Base-by-base conservation (phyloP, 2,329 filamentous ascomycete species). In the Cryphonectria parasitica region DNA sequence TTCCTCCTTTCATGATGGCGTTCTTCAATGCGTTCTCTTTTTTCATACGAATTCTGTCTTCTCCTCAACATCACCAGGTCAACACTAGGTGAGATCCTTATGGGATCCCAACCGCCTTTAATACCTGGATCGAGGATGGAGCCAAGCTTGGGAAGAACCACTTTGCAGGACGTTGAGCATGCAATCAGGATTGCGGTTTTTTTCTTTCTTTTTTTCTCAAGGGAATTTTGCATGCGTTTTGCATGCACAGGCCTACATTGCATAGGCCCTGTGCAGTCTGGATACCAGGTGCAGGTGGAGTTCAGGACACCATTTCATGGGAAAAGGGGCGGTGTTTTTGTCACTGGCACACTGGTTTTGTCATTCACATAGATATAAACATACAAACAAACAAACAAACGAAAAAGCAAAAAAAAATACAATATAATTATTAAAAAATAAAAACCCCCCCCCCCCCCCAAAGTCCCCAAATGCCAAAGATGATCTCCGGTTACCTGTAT, bases 271-370 rank as follows among this genome's bases (percentile, higher is more conserved):
- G 54, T 31, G 54, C 54, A 31, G 28, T 31, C 54, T 31, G 15
- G 28, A 58, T 58, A 31, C 28, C 54, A 58, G 54, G 54, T 17
- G 54, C 54, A 58, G 54, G 54, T 31, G 54, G 54, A 58, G 54
- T 58, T 58, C 54, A 31, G 54, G 25, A 58, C 25, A 31, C 25
- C 17, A 49, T 19, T 31, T 31, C 54, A 34, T 15, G 10, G 43
- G 45, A 49, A 49, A 58, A 58, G 52, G 25, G 49, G 49, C 4
- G 41, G 41, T 2, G 41, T 43, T 17, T n/a, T 7, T 45, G 22
- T 49, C 45, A n/a, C 45, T 11, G 22, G 45, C 45, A n/a, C 22
- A n/a, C 45, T 49, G 45, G 45, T 49, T 19, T 49, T n/a, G 22
- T 49, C 22, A n/a, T n/a, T 49, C 19, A 49, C 22, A n/a, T 19